Conservation (phyloP, 495 filamentous ascomycete species). For the Geoglossum glabrum region DNA sequence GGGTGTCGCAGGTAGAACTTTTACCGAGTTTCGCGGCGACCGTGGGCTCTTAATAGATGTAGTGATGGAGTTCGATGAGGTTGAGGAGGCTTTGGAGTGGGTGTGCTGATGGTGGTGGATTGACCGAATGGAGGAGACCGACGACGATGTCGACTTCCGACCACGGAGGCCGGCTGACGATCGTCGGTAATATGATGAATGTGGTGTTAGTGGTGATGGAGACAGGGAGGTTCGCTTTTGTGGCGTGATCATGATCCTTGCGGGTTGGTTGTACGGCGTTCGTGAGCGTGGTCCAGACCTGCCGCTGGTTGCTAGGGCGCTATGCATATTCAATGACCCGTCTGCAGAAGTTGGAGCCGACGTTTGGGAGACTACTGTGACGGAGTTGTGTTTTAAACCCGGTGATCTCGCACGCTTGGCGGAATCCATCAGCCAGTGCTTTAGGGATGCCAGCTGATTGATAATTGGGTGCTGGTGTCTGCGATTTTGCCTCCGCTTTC, state of each 20-base stretch:
- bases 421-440: slow-evolving; percentile 68
- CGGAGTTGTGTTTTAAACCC: slow-evolving; percentile 19
- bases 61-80: slow-evolving; percentile 55
- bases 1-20: slow-evolving; percentile 84
- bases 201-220: slow-evolving; percentile 72
- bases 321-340: neutral
- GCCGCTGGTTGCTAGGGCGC: neutral
- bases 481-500: slow-evolving; percentile 31
- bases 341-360: neutral
- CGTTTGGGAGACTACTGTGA: neutral
- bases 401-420: slow-evolving; percentile 57
- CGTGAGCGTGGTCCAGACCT: neutral
- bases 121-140: slow-evolving; percentile 77
- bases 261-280: neutral
- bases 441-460: slow-evolving; percentile 64
- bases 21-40: slow-evolving; percentile 75
- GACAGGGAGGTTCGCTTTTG: slow-evolving; percentile 63
- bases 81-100: slow-evolving; percentile 87
- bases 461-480: slow-evolving; percentile 52
- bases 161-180: slow-evolving; percentile 60
- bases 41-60: slow-evolving; percentile 29
- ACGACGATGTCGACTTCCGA: slow-evolving; percentile 89
- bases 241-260: neutral
- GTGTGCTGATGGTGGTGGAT: slow-evolving; percentile 64
- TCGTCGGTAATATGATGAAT: slow-evolving; percentile 53